phyloP scores from a whole-genome alignment of 2,329 filamentous ascomycete species.

The Xylaria sp. region DNA sequence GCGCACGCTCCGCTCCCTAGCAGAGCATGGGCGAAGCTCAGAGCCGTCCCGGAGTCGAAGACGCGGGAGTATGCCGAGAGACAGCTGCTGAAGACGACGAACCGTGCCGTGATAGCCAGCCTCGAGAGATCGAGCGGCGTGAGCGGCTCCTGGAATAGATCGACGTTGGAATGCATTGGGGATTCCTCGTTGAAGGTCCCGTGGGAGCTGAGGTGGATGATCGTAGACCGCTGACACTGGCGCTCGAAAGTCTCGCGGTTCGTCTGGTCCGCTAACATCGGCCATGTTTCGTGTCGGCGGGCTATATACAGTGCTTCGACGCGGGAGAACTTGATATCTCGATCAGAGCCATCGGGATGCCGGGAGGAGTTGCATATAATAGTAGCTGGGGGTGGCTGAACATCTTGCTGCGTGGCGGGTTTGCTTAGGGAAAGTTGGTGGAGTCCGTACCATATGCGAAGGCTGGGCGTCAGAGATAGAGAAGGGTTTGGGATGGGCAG shows the following conservation, averaged over 20 bases:
- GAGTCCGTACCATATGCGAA: slow-evolving; percentile 25
- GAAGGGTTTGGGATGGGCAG: slow-evolving; percentile 5
- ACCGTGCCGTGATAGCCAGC: slow-evolving; percentile 12
- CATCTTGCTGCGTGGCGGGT: background rate
- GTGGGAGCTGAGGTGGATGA: slow-evolving; percentile 25
- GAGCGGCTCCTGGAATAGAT: slow-evolving; percentile 18
- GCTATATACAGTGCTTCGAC: slow-evolving; percentile 23
- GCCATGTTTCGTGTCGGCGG: slow-evolving; percentile 17
- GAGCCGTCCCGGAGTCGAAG: slow-evolving; percentile 21
- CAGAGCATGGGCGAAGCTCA: slow-evolving; percentile 24
- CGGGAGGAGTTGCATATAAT: slow-evolving; percentile 21
- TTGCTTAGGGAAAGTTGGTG: slow-evolving; percentile 14
- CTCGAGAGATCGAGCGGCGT: slow-evolving; percentile 22
- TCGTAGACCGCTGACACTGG: slow-evolving; percentile 11
- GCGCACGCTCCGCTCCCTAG: slow-evolving; percentile 20
- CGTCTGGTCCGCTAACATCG: slow-evolving; percentile 14
- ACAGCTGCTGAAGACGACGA: slow-evolving; percentile 25
- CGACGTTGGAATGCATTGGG: slow-evolving; percentile 21
- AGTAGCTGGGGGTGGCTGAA: slow-evolving; percentile 6
- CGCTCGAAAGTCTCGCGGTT: slow-evolving; percentile 16
- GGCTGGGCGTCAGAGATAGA: slow-evolving; percentile 24
- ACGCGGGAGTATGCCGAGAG: slow-evolving; percentile 22
- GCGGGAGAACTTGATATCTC: slow-evolving; percentile 23
- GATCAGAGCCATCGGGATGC: slow-evolving; percentile 11
- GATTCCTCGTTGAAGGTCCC: slow-evolving; percentile 23